phyloP scores from a whole-genome alignment of 257 asterid genomes.

The Petunia axillaris region DNA sequence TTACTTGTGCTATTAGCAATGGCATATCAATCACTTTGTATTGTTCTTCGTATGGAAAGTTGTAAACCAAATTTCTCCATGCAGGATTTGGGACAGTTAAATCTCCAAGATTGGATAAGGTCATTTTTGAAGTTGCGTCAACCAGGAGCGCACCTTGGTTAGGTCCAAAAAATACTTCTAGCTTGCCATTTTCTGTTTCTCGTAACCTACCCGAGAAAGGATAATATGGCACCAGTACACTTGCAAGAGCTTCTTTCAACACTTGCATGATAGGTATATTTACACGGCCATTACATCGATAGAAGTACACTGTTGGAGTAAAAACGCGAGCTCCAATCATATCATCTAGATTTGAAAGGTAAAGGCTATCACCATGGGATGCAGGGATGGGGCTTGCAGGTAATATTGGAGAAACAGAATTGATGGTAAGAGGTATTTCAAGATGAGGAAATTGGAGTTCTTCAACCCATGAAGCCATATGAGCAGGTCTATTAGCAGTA shows the following conservation, averaged over 20 bases:
- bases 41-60: constrained; percentile 66
- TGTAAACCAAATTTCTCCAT: constrained; percentile 64
- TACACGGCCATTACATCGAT: constrained; percentile 29
- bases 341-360: constrained; percentile 94
- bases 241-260: constrained; percentile 64
- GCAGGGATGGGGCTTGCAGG: constrained; percentile 42
- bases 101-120: constrained; percentile 66
- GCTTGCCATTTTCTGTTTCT: constrained; percentile 64
- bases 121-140: constrained; percentile 64
- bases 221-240: constrained; percentile 70
- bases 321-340: constrained; percentile 80
- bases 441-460: constrained; percentile 73
- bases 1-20: constrained; percentile 80
- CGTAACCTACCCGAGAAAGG: constrained; percentile 84
- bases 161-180: constrained; percentile 69
- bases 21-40: constrained; percentile 85
- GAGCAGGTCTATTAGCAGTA: background rate
- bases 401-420: constrained; percentile 44
- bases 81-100: constrained; percentile 78
- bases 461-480: constrained; percentile 65
- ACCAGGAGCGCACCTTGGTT: constrained; percentile 73
- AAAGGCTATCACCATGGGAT: constrained; percentile 49
- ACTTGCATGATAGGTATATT: constrained; percentile 32
- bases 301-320: constrained; percentile 85
- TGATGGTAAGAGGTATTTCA: constrained; percentile 60